Evolutionary conservation across 495 filamentous ascomycete genomes (phyloP).

Genomic region (Aspergillus carlsbadensis): DNA sequence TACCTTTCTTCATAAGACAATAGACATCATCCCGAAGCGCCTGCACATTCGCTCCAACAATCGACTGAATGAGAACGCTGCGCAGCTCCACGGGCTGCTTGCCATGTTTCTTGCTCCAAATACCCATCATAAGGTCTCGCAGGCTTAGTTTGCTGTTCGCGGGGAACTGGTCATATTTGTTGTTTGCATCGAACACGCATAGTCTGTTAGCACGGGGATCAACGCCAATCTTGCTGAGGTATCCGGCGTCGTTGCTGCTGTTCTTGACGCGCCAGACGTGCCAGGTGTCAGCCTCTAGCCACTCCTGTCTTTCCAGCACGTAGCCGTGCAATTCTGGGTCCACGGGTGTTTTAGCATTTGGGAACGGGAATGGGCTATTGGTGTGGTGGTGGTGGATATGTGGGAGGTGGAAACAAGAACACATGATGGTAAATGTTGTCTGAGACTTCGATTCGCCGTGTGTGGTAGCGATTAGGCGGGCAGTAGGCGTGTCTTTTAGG

Average conservation of each 20-base stretch:
- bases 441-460: no score
- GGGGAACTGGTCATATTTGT: neutral
- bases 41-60: neutral
- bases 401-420: neutral
- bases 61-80: neutral
- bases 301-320: neutral
- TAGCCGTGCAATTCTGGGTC: neutral
- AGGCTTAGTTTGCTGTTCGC: neutral
- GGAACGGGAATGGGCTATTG: neutral
- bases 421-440: no score
- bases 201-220: neutral
- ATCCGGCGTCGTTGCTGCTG: neutral
- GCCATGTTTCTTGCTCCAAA: neutral
- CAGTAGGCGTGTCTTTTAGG: no score
- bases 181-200: neutral
- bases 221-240: neutral
- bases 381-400: no score
- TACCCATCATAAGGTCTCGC: neutral
- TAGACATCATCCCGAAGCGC: neutral
- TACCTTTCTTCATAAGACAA: neutral
- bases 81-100: neutral
- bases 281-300: neutral
- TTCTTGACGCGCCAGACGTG: neutral
- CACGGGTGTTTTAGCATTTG: neutral
- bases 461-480: no score